phyloP scores from a whole-genome alignment of 176 grass and related monocot genomes.

The Phoenix roebelenii region DNA sequence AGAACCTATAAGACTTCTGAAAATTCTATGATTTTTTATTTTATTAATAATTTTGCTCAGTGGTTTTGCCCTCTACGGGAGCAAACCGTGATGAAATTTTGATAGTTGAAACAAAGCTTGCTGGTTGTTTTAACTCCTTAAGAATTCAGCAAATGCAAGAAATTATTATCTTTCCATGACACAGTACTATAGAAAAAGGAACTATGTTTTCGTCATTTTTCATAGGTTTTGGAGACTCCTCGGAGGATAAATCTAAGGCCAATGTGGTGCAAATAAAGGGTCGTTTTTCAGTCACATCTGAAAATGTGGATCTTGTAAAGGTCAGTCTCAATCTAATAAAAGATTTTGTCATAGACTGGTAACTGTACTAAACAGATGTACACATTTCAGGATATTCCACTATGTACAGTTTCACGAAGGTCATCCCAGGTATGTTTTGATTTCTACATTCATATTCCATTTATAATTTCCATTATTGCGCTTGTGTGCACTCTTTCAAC shows the following conservation, averaged over 20 bases:
- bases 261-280: conserved; percentile 98
- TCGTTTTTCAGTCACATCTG: conserved; percentile 98
- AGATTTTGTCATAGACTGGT: conserved; percentile 3
- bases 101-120: no score
- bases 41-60: no score
- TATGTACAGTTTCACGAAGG: conserved; percentile 41
- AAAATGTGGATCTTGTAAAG: conserved; percentile 97
- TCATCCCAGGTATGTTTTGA: conserved; percentile 49
- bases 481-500: no score
- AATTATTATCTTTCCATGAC: no score
- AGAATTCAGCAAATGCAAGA: no score
- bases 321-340: conserved; percentile 30
- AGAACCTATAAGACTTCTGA: not conserved
- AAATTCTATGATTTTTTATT: not conserved
- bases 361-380: not conserved
- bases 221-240: conserved; percentile 85
- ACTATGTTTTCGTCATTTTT: conserved; percentile 15
- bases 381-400: conserved; percentile 66
- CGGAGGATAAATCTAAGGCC: conserved; percentile 75
- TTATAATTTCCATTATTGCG: not conserved
- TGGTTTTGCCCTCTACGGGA: no score
- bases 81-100: no score
- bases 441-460: conserved; percentile 17
- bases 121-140: no score
- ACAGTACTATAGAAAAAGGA: not conserved